phyloP scores from a whole-genome alignment of 768 basidiomycete genomes.

The Mycena floridula region DNA sequence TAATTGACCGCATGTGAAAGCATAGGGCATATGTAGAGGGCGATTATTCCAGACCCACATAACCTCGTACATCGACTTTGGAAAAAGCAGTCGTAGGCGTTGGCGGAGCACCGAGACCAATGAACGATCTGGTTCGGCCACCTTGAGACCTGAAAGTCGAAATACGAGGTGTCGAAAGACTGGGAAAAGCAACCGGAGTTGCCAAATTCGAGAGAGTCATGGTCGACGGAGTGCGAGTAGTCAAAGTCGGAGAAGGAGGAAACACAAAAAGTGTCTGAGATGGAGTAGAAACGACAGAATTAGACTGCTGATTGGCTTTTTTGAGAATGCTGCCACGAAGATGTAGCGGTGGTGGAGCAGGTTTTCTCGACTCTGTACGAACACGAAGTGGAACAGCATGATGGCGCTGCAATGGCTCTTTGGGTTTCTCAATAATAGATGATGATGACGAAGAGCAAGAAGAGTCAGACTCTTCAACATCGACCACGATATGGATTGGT shows the following conservation, averaged over 20 bases:
- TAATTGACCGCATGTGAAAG: slow-evolving; percentile 1
- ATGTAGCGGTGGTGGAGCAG: slow-evolving; percentile 50
- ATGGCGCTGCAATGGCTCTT: slow-evolving; percentile 10
- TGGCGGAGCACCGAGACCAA: slow-evolving; percentile 59
- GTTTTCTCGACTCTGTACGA: slow-evolving; percentile 51
- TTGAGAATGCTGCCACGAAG: slow-evolving; percentile 33
- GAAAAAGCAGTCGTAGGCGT: slow-evolving; percentile 80
- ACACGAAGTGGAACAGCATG: slow-evolving; percentile 32
- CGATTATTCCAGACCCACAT: slow-evolving; percentile 45
- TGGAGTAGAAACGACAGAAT: slow-evolving; percentile 36
- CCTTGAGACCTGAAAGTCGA: slow-evolving; percentile 58
- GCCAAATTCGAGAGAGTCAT: slow-evolving; percentile 68
- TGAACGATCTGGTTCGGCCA: slow-evolving; percentile 68
- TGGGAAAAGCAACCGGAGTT: slow-evolving; percentile 46
- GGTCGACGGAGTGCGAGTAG: slow-evolving; percentile 68
- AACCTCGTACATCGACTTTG: slow-evolving; percentile 80
- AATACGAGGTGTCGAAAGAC: slow-evolving; percentile 59
- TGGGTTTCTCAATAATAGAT: background rate
- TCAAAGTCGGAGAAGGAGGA: slow-evolving; percentile 70
- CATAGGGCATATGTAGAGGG: slow-evolving; percentile 1
- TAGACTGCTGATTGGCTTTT: slow-evolving; percentile 23
- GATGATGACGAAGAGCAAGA: slow-evolving; percentile 15
- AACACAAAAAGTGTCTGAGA: slow-evolving; percentile 87
- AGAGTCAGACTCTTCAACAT: slow-evolving; percentile 12
- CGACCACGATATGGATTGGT: slow-evolving; percentile 49